A percentile compares a stretch with the other conserved stretches of the same genome.
These are phyloP conservation scores for Acacia concinna DNA, from an alignment of 331 rosid species.

Conservation along the genomic window DNA sequence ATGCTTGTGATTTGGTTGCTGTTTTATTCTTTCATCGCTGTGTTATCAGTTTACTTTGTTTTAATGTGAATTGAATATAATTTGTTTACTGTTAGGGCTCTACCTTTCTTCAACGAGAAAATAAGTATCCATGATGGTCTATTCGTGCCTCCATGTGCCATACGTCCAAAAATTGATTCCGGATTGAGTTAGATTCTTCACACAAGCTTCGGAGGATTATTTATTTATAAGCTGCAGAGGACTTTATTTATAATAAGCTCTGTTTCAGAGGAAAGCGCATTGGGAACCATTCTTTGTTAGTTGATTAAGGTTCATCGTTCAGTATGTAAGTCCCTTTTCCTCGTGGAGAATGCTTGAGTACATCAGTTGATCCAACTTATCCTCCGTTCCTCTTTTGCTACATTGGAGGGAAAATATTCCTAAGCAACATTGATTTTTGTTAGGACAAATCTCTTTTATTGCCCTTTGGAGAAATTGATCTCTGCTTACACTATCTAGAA, in stretches of 20 bases:
- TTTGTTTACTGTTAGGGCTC: neutral
- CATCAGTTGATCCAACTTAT: neutral
- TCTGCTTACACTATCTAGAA: neutral
- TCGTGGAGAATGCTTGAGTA: neutral
- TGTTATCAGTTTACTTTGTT: neutral
- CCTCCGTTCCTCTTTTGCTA: neutral
- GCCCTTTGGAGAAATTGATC: neutral
- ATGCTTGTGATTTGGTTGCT: neutral
- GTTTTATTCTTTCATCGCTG: neutral
- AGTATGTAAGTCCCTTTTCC: neutral
- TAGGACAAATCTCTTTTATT: neutral
- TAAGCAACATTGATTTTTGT: neutral
- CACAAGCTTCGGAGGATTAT: neutral
- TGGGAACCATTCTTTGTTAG: neutral
- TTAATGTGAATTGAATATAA: neutral
- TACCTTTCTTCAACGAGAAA: neutral
- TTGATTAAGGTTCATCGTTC: neutral
- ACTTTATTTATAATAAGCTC: neutral
- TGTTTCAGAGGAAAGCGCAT: neutral
- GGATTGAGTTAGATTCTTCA: neutral
- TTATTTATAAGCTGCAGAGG: neutral
- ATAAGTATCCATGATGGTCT: no score
- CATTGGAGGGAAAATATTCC: neutral
- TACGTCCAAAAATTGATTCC: neutral
- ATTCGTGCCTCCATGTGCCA: neutral